A percentile compares a stretch with the other conserved stretches of the same genome.
phyloP scores from a whole-genome alignment of 306 rosid species.

The Vigna radiata region DNA sequence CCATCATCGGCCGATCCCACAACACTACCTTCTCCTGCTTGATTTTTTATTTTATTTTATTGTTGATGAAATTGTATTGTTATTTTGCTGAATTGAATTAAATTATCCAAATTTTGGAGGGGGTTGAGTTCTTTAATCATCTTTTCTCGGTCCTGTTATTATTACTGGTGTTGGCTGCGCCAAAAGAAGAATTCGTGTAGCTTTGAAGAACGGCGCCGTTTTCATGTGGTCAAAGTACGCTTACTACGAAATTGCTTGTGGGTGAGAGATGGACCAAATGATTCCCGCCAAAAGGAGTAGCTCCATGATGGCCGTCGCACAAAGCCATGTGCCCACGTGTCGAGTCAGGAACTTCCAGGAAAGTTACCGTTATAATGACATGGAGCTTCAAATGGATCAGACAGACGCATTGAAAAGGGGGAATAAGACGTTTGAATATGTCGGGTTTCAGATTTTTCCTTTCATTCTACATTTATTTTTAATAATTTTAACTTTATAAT shows the following conservation, averaged over 20 bases:
- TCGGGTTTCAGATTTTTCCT: conserved; percentile 15
- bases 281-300: conserved; percentile 64
- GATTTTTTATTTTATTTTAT: conserved; percentile 14
- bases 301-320: background rate
- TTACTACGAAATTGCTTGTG: conserved; percentile 29
- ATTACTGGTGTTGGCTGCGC: background rate
- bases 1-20: conserved; percentile 92
- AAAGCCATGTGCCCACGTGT: conserved; percentile 60
- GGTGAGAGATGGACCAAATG: background rate
- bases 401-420: conserved; percentile 43
- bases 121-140: background rate
- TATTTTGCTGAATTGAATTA: conserved; percentile 6
- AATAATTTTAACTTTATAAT: no score
- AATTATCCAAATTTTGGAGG: background rate
- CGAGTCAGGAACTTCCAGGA: conserved; percentile 29
- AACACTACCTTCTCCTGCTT: conserved; percentile 72
- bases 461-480: no score
- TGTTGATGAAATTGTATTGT: background rate
- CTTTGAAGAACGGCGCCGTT: conserved; percentile 55
- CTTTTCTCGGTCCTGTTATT: background rate
- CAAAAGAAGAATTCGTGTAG: background rate
- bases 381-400: conserved; percentile 37
- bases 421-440: conserved; percentile 40
- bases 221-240: conserved; percentile 37
- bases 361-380: conserved; percentile 79